phyloP scores from a whole-genome alignment of 306 rosid genomes.

The Mimosa bimucronata region DNA sequence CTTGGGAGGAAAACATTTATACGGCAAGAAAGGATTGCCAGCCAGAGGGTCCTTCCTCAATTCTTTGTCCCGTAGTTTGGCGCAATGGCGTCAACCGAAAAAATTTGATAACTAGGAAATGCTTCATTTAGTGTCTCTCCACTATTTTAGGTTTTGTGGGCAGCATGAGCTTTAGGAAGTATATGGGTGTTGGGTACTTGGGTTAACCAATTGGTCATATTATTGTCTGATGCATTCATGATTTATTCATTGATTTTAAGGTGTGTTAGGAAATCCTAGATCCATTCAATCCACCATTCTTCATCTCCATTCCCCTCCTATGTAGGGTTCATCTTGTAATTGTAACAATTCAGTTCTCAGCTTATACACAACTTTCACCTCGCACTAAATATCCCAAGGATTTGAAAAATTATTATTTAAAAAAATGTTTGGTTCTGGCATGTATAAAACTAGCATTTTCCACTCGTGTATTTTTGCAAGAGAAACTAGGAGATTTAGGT shows the following conservation, averaged over 20 bases:
- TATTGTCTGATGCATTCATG: constrained; percentile 43
- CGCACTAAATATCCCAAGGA: neutral
- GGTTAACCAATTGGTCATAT: constrained; percentile 43
- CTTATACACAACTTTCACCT: constrained; percentile 26
- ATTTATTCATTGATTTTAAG: constrained; percentile 45
- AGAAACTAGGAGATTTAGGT: too few relatives aligned
- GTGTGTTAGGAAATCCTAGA: constrained; percentile 44
- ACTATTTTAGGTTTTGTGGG: constrained; percentile 38
- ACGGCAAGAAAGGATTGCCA: constrained; percentile 76
- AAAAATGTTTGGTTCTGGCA: neutral
- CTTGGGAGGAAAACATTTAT: constrained; percentile 84
- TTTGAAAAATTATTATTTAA: neutral
- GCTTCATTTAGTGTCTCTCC: constrained; percentile 15
- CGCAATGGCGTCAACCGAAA: constrained; percentile 76
- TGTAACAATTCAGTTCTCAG: constrained; percentile 41
- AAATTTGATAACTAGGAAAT: constrained; percentile 65
- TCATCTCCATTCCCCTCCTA: constrained; percentile 36
- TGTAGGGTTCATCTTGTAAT: constrained; percentile 49
- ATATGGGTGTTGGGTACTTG: constrained; percentile 32
- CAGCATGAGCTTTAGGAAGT: constrained; percentile 38
- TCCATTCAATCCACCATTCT: constrained; percentile 62
- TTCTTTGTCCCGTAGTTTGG: constrained; percentile 63
- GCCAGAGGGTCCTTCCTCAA: constrained; percentile 63
- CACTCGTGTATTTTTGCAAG: neutral
- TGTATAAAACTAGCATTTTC: neutral